Evolutionary conservation across 2,329 filamentous ascomycete species (phyloP).

Genomic region (Cryphonectria naterciae): DNA sequence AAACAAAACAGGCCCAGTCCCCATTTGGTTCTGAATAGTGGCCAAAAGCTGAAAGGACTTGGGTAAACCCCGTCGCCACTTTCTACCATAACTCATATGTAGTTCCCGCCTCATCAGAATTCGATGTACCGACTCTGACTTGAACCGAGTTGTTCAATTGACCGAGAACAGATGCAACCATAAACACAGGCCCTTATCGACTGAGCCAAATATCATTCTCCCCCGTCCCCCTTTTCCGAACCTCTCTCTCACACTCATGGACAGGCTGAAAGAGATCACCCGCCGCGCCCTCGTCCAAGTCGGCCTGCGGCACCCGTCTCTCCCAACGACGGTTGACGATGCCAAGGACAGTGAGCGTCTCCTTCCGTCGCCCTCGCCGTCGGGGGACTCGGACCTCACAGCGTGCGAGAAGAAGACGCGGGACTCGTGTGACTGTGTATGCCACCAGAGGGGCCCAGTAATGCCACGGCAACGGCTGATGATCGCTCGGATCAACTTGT

Average conservation of each 20-base stretch:
- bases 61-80: not conserved
- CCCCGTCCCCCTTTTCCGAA: not conserved
- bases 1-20: slow-evolving; percentile 6
- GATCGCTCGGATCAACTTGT: slow-evolving; percentile 8
- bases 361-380: slow-evolving; percentile 12
- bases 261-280: not conserved
- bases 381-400: slow-evolving; percentile 8
- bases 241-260: not conserved
- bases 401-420: slow-evolving; percentile 3
- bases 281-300: not conserved
- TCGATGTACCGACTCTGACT: not conserved
- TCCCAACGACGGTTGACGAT: not conserved
- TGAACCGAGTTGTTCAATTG: not conserved
- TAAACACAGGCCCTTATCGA: not conserved
- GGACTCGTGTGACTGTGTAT: slow-evolving; percentile 8
- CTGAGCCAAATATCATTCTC: not conserved
- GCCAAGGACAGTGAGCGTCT: slow-evolving; percentile 18
- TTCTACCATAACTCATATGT: not conserved
- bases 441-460: not conserved
- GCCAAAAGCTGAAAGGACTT: slow-evolving; percentile 13
- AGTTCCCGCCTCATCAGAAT: not conserved
- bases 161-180: not conserved
- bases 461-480: not conserved
- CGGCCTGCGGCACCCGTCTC: not conserved
- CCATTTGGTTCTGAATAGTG: slow-evolving; percentile 13